Conservation (phyloP, 495 filamentous ascomycete genomes). For the Sordaria brevicollis region DNA sequence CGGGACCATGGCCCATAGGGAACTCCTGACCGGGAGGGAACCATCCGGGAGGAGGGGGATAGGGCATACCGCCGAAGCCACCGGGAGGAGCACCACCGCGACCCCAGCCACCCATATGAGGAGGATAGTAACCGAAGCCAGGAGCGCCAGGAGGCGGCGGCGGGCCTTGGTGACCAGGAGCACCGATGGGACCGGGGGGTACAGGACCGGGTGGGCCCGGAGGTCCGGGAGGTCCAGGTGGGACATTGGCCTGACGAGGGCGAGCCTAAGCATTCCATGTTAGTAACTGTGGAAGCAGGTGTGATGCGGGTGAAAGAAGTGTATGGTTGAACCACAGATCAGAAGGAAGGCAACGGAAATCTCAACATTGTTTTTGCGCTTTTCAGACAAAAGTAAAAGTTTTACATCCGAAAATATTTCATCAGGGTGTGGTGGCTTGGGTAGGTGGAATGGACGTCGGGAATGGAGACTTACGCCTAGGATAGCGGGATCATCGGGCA, state of each 20-base stretch:
- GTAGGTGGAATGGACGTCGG: background rate
- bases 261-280: slow-evolving; percentile 26
- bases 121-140: slow-evolving; percentile 32
- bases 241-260: slow-evolving; percentile 23
- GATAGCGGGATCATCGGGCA: slow-evolving; percentile 94
- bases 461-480: slow-evolving; percentile 68
- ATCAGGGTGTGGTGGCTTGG: slow-evolving; percentile 48
- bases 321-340: slow-evolving; percentile 31
- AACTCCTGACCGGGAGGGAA: slow-evolving; percentile 77
- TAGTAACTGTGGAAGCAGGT: slow-evolving; percentile 9
- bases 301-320: background rate
- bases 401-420: slow-evolving; percentile 81
- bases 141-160: slow-evolving; percentile 12
- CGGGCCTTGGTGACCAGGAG: slow-evolving; percentile 21
- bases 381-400: slow-evolving; percentile 56
- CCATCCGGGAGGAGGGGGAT: slow-evolving; percentile 63
- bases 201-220: slow-evolving; percentile 8
- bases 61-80: slow-evolving; percentile 35
- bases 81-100: slow-evolving; percentile 24
- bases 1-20: slow-evolving; percentile 48
- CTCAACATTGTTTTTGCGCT: slow-evolving; percentile 83
- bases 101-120: slow-evolving; percentile 44
- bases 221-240: slow-evolving; percentile 27
- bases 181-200: slow-evolving; percentile 16
- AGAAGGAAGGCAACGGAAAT: slow-evolving; percentile 99